A percentile compares a stretch with the other conserved stretches of the same genome.
Conservation (phyloP, 1,284 basidiomycete genomes). For the Ustilago bromivora region DNA sequence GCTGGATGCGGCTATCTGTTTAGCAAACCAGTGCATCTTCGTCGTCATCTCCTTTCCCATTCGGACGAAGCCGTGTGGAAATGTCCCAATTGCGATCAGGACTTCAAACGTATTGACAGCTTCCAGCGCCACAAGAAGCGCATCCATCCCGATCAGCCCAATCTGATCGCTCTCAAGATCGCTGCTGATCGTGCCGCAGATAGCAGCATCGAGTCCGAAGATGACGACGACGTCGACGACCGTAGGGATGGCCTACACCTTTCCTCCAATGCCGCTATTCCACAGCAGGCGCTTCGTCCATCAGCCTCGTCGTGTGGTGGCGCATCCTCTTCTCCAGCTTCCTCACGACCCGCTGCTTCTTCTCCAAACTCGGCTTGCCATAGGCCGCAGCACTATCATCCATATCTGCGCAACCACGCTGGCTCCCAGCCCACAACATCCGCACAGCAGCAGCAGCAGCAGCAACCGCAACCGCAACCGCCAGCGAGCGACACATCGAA, state of each 20-base stretch:
- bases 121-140: conserved; percentile 55
- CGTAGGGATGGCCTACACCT: conserved; percentile 17
- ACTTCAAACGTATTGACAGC: conserved; percentile 54
- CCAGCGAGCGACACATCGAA: conserved; percentile 9
- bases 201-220: conserved; percentile 18
- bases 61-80: conserved; percentile 43
- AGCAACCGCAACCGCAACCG: neutral
- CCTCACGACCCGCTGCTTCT: conserved; percentile 10
- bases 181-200: neutral
- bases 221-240: conserved; percentile 25
- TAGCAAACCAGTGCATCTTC: conserved; percentile 49
- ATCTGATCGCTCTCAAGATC: conserved; percentile 35
- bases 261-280: neutral
- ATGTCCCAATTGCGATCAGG: conserved; percentile 43
- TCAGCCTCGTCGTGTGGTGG: neutral
- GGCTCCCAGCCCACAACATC: conserved; percentile 7
- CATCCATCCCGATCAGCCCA: conserved; percentile 40
- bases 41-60: conserved; percentile 45
- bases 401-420: conserved; percentile 23
- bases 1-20: conserved; percentile 44
- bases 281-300: neutral
- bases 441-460: neutral
- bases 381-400: conserved; percentile 29
- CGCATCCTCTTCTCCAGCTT: neutral
- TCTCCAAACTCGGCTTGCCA: conserved; percentile 16